Conservation (phyloP, 1,139 yeast species). For the Hyphopichia khmerensis region DNA sequence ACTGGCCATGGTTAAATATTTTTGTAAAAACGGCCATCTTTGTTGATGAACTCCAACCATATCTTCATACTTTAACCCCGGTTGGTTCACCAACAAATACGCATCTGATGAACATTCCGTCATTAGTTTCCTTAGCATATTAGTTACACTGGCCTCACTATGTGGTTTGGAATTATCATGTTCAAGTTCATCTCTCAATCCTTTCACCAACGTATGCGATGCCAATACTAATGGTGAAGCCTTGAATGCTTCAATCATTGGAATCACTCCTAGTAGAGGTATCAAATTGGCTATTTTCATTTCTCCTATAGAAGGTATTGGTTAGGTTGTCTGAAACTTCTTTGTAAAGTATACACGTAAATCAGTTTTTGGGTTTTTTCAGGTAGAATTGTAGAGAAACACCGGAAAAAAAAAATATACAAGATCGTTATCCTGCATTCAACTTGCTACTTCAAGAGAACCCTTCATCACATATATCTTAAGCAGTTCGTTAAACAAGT, state of each 20-base stretch:
- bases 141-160: constrained; percentile 33
- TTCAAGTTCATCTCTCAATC: constrained; percentile 24
- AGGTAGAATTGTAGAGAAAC: too few relatives aligned
- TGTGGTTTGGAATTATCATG: constrained; percentile 17
- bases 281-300: background rate
- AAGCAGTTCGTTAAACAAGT: too few relatives aligned
- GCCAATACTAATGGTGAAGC: constrained; percentile 41
- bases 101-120: constrained; percentile 70
- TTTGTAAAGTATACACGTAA: background rate
- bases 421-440: background rate
- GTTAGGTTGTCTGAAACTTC: background rate
- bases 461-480: too few relatives aligned
- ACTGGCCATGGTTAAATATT: constrained; percentile 58
- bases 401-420: too few relatives aligned
- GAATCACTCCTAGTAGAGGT: background rate
- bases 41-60: constrained; percentile 38
- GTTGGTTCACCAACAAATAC: constrained; percentile 65
- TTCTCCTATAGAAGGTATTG: background rate
- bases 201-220: constrained; percentile 41
- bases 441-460: too few relatives aligned
- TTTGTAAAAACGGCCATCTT: constrained; percentile 54
- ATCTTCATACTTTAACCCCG: constrained; percentile 65
- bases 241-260: constrained; percentile 9
- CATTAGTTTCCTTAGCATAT: constrained; percentile 47
- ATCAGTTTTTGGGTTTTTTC: background rate